phyloP scores from a whole-genome alignment of 2,329 filamentous ascomycete species.

The Claviceps maximensis region DNA sequence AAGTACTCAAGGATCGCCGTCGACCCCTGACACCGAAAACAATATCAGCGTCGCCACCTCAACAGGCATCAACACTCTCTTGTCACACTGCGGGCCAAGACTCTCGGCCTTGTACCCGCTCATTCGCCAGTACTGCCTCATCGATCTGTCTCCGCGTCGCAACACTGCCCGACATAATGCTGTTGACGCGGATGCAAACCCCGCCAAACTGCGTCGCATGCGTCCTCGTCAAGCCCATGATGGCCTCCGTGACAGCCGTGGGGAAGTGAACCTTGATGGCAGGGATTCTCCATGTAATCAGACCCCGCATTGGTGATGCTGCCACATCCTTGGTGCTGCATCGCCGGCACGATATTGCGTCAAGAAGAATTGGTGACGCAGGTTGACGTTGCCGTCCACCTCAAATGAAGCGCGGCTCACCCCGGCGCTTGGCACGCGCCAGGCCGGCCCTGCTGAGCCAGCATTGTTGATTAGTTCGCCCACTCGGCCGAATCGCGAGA shows the following conservation, averaged over 20 bases:
- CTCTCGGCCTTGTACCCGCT: conserved; percentile 25
- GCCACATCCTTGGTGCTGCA: conserved; percentile 31
- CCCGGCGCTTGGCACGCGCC: conserved; percentile 16
- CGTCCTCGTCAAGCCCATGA: conserved; percentile 41
- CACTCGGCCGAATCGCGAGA: conserved; percentile 27
- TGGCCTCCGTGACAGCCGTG: conserved; percentile 39
- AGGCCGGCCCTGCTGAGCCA: conserved; percentile 26
- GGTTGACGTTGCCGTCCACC: conserved; percentile 28
- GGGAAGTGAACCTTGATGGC: conserved; percentile 31
- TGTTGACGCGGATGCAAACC: conserved; percentile 37
- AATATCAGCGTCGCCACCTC: conserved; percentile 34
- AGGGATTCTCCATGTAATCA: conserved; percentile 30
- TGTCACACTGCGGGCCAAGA: conserved; percentile 26
- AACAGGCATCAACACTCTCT: conserved; percentile 25
- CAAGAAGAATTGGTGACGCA: conserved; percentile 45
- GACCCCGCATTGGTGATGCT: conserved; percentile 41
- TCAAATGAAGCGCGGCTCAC: conserved; percentile 31
- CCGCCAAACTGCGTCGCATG: conserved; percentile 40
- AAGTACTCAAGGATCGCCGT: no score
- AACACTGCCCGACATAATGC: conserved; percentile 35
- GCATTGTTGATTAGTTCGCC: conserved; percentile 82
- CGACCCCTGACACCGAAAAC: no score
- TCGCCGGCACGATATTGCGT: conserved; percentile 56
- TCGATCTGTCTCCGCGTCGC: conserved; percentile 31
- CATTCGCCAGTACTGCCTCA: no score